phyloP scores from a whole-genome alignment of 495 filamentous ascomycete genomes.

The Apiosordaria backusii region DNA sequence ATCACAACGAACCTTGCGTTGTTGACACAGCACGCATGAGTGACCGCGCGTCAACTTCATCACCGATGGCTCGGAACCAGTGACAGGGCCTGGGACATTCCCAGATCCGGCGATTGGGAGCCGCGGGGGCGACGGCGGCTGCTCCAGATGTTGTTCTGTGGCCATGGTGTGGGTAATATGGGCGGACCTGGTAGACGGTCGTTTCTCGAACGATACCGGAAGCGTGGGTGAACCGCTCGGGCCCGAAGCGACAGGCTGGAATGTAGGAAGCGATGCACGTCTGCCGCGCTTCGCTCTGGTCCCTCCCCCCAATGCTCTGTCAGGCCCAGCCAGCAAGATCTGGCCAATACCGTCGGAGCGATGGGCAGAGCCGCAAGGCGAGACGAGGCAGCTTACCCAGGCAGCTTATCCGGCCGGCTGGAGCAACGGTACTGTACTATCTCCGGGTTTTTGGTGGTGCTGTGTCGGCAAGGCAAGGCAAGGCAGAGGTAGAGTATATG shows the following conservation, averaged over 20 bases:
- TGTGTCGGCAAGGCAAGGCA: neutral
- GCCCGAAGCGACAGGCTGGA: conserved; percentile 19
- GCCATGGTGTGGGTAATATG: conserved; percentile 23
- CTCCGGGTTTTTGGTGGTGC: too few relatives aligned
- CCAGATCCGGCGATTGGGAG: conserved; percentile 20
- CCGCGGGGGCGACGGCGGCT: conserved; percentile 36
- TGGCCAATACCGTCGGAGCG: conserved; percentile 2
- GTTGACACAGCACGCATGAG: conserved; percentile 63
- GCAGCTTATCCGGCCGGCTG: neutral
- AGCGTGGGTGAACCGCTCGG: conserved; percentile 22
- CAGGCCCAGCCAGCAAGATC: neutral
- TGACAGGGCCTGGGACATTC: conserved; percentile 10
- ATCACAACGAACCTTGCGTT: conserved; percentile 66
- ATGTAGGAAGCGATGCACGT: conserved; percentile 3
- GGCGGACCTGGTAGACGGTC: conserved; percentile 5
- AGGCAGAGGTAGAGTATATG: neutral
- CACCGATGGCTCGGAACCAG: conserved; percentile 32
- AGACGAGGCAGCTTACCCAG: neutral
- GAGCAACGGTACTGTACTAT: too few relatives aligned
- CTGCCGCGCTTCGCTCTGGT: conserved; percentile 2
- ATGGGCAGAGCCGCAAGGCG: conserved; percentile 10
- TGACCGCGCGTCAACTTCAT: conserved; percentile 53
- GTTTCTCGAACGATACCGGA: conserved; percentile 6
- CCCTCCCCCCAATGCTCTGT: neutral
- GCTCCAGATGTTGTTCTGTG: conserved; percentile 32